Percentiles rank a stretch among this genome's conserved stretches.
Conservation (phyloP, 2,329 filamentous ascomycete species). For the Ophiobolus disseminans region DNA sequence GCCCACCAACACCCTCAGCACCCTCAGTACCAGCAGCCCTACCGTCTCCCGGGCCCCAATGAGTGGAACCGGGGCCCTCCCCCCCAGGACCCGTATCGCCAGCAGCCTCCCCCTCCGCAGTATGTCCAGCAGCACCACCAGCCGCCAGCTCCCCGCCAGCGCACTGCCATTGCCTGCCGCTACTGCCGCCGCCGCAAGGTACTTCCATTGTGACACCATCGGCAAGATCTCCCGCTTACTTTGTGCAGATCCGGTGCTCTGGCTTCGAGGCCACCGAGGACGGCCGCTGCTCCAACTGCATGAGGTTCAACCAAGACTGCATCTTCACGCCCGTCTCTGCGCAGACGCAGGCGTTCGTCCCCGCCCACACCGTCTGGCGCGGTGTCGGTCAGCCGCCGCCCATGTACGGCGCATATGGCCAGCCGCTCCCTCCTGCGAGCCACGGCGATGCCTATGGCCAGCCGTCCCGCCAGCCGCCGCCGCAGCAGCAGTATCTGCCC, state of each 20-base stretch:
- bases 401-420: conserved; percentile 61
- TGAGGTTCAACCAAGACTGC: conserved; percentile 77
- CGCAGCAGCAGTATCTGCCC: conserved; percentile 54
- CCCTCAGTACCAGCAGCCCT: conserved; percentile 52
- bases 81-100: conserved; percentile 49
- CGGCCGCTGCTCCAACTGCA: conserved; percentile 75
- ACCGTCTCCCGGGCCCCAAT: conserved; percentile 55
- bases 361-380: conserved; percentile 70
- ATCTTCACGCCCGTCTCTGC: conserved; percentile 79
- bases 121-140: conserved; percentile 48
- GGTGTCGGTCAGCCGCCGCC: conserved; percentile 53
- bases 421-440: conserved; percentile 53
- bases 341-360: conserved; percentile 76
- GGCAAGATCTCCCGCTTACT: conserved; percentile 19
- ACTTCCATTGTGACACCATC: conserved; percentile 11
- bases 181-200: conserved; percentile 68
- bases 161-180: conserved; percentile 67
- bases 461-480: conserved; percentile 28
- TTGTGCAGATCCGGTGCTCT: conserved; percentile 72
- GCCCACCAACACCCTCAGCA: conserved; percentile 54
- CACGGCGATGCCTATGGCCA: conserved; percentile 47
- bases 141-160: conserved; percentile 63
- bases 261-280: conserved; percentile 76
- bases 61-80: conserved; percentile 53
- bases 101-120: conserved; percentile 49